Conservation (phyloP, 2,329 filamentous ascomycete genomes). For the Colletotrichum orchidophilum region DNA sequence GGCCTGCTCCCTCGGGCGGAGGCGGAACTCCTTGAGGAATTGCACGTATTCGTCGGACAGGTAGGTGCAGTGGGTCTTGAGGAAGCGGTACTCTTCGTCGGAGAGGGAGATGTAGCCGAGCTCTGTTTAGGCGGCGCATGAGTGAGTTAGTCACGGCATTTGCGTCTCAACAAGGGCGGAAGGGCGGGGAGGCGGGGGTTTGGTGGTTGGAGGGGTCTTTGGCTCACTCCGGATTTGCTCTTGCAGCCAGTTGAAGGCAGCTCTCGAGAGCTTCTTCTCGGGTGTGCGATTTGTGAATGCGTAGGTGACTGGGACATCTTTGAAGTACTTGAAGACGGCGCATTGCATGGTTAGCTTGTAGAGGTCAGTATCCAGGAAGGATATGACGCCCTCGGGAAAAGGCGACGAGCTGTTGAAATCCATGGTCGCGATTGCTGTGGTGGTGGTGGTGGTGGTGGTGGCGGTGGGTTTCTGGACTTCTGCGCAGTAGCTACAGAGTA, state of each 20-base stretch:
- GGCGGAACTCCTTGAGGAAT: conserved; percentile 83
- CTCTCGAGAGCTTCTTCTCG: conserved; percentile 87
- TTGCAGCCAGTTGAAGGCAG: conserved; percentile 86
- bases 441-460: not conserved
- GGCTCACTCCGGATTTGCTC: conserved; percentile 78
- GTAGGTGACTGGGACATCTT: conserved; percentile 84
- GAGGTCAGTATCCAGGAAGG: conserved; percentile 83
- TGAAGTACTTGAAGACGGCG: conserved; percentile 92
- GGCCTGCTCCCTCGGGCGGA: conserved; percentile 85
- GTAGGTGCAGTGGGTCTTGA: conserved; percentile 83
- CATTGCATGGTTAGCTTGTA: conserved; percentile 99
- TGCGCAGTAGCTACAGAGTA: not conserved
- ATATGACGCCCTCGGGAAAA: conserved; percentile 80
- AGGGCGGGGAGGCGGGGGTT: too few relatives aligned
- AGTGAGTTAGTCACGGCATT: conserved; percentile 20
- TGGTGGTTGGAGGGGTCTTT: conserved; percentile 42
- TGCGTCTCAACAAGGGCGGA: not conserved
- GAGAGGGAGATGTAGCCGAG: conserved; percentile 84
- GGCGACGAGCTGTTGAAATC: conserved; percentile 73
- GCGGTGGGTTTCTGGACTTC: not conserved
- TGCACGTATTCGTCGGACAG: conserved; percentile 79
- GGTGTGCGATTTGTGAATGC: conserved; percentile 95
- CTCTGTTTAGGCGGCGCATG: conserved; percentile 56
- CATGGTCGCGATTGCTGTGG: conserved; percentile 50
- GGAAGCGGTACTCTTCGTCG: conserved; percentile 80